phyloP scores from a whole-genome alignment of 352 stramenopile species.

The Phytopythium mirpurense region DNA sequence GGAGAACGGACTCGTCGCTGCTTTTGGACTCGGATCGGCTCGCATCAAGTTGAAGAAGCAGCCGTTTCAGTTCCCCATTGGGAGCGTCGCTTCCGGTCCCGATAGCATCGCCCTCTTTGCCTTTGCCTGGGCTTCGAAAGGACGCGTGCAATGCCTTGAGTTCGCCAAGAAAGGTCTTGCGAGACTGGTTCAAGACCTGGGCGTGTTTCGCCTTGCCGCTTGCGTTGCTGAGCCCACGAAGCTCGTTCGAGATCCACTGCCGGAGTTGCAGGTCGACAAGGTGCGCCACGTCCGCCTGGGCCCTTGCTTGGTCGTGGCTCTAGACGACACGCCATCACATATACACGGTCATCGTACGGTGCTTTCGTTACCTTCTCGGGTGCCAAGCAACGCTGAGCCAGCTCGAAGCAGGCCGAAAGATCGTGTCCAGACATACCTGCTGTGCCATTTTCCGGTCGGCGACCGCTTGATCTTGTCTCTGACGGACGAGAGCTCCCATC shows the following conservation, averaged over 20 bases:
- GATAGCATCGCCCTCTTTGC: background rate
- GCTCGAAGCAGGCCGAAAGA: background rate
- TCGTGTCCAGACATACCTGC: background rate
- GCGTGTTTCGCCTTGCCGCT: slow-evolving; percentile 17
- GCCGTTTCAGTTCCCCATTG: slow-evolving; percentile 2
- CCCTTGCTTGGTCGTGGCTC: slow-evolving; percentile 27
- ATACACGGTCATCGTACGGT: background rate
- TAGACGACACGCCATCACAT: slow-evolving; percentile 3
- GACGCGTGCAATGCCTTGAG: slow-evolving; percentile 19
- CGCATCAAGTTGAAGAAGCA: background rate
- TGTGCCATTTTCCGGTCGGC: background rate
- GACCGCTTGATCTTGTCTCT: background rate
- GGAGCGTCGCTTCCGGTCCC: slow-evolving; percentile 1
- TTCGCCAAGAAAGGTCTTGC: slow-evolving; percentile 33
- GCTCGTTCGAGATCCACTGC: slow-evolving; percentile 42
- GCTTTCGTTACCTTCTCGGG: background rate
- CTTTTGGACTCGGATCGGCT: background rate
- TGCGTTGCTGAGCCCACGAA: slow-evolving; percentile 12
- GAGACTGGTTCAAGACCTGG: slow-evolving; percentile 29
- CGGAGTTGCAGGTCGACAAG: slow-evolving; percentile 52
- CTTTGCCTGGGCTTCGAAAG: background rate
- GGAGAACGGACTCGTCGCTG: background rate
- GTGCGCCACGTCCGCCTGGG: slow-evolving; percentile 29
- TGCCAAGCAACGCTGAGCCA: background rate
- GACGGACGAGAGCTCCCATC: background rate